A percentile compares a stretch with the other conserved stretches of the same genome.
Evolutionary conservation across 257 asterid genomes (phyloP).

Genomic region (Primulina huaijiensis): DNA sequence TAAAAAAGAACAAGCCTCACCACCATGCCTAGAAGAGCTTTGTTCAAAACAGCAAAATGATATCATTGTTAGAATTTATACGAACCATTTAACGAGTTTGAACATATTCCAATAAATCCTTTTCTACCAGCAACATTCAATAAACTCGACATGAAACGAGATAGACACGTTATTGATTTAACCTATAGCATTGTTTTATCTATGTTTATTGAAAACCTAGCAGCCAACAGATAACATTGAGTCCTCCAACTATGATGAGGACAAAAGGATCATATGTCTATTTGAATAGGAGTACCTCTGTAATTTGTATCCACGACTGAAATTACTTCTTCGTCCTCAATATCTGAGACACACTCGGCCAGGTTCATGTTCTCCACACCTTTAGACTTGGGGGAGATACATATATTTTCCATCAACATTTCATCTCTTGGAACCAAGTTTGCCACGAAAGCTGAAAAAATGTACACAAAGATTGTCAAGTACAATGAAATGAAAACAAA

Average conservation of each 20-base stretch:
- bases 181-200: no score
- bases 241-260: no score
- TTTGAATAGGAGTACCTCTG: slow-evolving; percentile 19
- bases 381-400: slow-evolving; percentile 42
- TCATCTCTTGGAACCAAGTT: slow-evolving; percentile 28
- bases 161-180: background rate
- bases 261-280: background rate
- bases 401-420: slow-evolving; percentile 30
- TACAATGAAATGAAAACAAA: background rate
- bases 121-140: no score
- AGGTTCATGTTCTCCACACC: slow-evolving; percentile 30
- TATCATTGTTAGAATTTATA: no score
- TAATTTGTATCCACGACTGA: slow-evolving; percentile 15
- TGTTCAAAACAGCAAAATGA: no score
- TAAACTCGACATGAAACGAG: no score
- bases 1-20: no score
- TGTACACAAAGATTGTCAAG: background rate
- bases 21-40: no score
- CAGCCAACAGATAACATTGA: no score
- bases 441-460: slow-evolving; percentile 46
- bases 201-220: no score
- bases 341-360: slow-evolving; percentile 32
- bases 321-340: slow-evolving; percentile 26
- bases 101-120: no score
- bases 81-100: no score